Percentiles rank a stretch among this genome's conserved stretches.
Conservation (phyloP, 495 filamentous ascomycete species). For the Acidiella bohemica region DNA sequence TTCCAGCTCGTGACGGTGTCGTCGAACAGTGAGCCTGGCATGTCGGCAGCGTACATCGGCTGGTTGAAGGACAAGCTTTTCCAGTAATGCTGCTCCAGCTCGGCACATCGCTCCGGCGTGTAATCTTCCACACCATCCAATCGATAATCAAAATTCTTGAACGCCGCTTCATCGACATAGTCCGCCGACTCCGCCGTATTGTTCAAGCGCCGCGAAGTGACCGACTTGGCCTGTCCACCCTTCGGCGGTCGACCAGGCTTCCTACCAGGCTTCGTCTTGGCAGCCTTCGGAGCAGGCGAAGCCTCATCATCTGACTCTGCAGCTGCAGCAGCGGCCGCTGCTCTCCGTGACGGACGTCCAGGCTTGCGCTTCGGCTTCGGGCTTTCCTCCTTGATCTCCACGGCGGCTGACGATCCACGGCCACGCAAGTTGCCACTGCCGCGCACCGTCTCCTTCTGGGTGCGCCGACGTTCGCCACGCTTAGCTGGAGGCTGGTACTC, state of each 20-base stretch:
- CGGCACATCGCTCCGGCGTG: conserved; percentile 79
- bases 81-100: conserved; percentile 90
- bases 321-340: neutral
- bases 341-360: conserved; percentile 16
- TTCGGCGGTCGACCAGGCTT: conserved; percentile 17
- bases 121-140: conserved; percentile 72
- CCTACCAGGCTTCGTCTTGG: conserved; percentile 13
- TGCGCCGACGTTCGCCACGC: conserved; percentile 74
- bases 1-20: conserved; percentile 81
- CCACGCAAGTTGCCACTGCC: conserved; percentile 18
- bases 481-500: conserved; percentile 94
- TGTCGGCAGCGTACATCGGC: conserved; percentile 92
- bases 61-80: conserved; percentile 87
- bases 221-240: conserved; percentile 39
- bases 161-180: conserved; percentile 69
- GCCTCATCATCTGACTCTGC: conserved; percentile 12
- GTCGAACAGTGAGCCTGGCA: conserved; percentile 91
- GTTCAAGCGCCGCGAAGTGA: conserved; percentile 61
- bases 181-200: conserved; percentile 61
- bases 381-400: conserved; percentile 1
- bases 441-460: conserved; percentile 45
- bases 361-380: conserved; percentile 18
- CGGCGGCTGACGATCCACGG: conserved; percentile 5
- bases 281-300: conserved; percentile 15
- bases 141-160: conserved; percentile 77